Evolutionary conservation across 306 rosid species (phyloP).

Genomic region (Acmispon strigosus): DNA sequence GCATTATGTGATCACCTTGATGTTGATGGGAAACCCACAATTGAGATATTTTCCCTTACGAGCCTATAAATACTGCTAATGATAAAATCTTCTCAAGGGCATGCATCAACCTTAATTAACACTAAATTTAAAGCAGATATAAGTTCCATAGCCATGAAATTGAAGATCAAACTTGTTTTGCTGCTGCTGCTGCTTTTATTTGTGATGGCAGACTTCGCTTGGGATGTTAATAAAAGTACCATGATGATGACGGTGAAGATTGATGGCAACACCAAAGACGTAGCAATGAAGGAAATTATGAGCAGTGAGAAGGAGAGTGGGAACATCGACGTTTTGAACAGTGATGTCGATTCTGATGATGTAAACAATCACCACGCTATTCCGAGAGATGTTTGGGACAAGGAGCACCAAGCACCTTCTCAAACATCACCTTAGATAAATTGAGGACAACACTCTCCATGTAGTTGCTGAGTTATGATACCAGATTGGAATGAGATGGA

Average conservation of each 20-base stretch:
- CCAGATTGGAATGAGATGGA: too few species aligned
- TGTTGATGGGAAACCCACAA: background rate
- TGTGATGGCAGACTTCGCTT: background rate
- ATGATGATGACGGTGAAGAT: background rate
- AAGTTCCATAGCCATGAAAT: slow-evolving; percentile 1
- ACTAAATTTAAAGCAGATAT: too few species aligned
- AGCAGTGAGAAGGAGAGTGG: background rate
- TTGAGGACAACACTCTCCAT: too few species aligned
- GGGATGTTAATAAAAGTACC: slow-evolving; percentile 2
- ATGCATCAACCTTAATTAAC: too few species aligned
- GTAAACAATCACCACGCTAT: slow-evolving; percentile 30
- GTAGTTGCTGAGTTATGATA: too few species aligned
- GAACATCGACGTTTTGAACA: background rate
- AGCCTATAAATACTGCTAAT: background rate
- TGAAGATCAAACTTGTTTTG: background rate
- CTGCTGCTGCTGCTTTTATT: background rate
- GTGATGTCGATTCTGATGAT: background rate
- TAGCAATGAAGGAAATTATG: background rate
- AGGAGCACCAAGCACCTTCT: background rate
- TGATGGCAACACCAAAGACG: background rate
- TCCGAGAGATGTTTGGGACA: slow-evolving; percentile 28
- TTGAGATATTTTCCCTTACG: background rate
- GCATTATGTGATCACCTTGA: background rate
- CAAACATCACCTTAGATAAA: background rate
- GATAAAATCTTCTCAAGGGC: background rate